These are phyloP conservation scores for Tolypocladium cylindrosporum DNA, from an alignment of 2,329 filamentous ascomycete species.

Conservation along the genomic window DNA sequence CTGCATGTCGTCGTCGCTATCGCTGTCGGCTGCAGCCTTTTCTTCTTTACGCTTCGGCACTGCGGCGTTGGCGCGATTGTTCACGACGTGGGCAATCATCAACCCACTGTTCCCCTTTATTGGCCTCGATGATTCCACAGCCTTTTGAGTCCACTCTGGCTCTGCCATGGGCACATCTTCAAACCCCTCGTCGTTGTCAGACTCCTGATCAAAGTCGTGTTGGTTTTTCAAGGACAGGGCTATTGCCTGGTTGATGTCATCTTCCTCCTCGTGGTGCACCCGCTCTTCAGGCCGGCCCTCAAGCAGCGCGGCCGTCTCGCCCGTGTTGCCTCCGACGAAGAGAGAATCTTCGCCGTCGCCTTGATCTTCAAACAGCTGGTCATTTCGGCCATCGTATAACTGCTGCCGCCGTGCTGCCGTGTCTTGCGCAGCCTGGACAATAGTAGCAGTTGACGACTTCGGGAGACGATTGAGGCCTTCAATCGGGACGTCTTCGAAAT, in stretches of 20 bases:
- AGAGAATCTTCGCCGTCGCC: slow-evolving; percentile 41
- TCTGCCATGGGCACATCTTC: slow-evolving; percentile 36
- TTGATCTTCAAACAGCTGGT: slow-evolving; percentile 18
- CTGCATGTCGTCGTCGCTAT: slow-evolving; percentile 73
- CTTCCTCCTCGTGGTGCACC: slow-evolving; percentile 30
- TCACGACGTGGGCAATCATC: slow-evolving; percentile 64
- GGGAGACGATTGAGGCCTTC: slow-evolving; percentile 80
- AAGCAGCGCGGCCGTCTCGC: slow-evolving; percentile 8
- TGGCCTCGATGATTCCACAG: slow-evolving; percentile 38
- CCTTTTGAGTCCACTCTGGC: slow-evolving; percentile 47
- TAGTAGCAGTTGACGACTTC: slow-evolving; percentile 31
- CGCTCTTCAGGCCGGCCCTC: slow-evolving; percentile 25
- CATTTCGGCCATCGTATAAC: slow-evolving; percentile 12
- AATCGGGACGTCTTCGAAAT: slow-evolving; percentile 89
- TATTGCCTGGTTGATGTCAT: slow-evolving; percentile 72
- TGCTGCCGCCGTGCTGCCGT: slow-evolving; percentile 16
- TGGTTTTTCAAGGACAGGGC: slow-evolving; percentile 71
- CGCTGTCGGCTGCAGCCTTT: slow-evolving; percentile 37
- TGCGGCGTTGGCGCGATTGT: slow-evolving; percentile 58
- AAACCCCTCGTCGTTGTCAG: slow-evolving; percentile 33
- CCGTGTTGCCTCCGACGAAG: slow-evolving; percentile 25
- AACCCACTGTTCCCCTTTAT: slow-evolving; percentile 41
- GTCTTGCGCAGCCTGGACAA: slow-evolving; percentile 14
- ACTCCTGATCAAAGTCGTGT: slow-evolving; percentile 27
- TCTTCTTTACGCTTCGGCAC: slow-evolving; percentile 31